Percentiles rank a stretch among this genome's conserved stretches.
Conservation (phyloP, 1,139 yeast species). For the Pichia sp. region DNA sequence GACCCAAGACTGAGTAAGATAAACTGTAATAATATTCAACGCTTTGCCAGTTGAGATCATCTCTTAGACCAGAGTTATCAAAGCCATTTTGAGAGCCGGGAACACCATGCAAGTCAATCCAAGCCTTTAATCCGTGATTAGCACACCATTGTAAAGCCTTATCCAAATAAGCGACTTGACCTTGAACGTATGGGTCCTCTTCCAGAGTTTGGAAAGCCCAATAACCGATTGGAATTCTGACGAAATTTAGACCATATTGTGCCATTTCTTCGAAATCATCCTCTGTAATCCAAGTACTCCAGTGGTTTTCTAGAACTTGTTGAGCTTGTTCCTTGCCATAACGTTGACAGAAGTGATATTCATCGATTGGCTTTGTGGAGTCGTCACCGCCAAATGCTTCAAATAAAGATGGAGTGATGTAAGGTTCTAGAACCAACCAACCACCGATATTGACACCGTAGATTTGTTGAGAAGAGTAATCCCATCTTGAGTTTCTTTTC, state of each 20-base stretch:
- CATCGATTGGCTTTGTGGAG: slow-evolving; percentile 44
- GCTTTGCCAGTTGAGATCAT: slow-evolving; percentile 49
- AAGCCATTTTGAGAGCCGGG: slow-evolving; percentile 98
- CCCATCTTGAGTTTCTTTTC: slow-evolving; percentile 25
- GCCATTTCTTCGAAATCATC: slow-evolving; percentile 44
- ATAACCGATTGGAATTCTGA: slow-evolving; percentile 60
- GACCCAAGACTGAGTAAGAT: slow-evolving; percentile 38
- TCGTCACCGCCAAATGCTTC: slow-evolving; percentile 31
- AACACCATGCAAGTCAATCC: slow-evolving; percentile 94
- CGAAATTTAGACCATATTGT: slow-evolving; percentile 48
- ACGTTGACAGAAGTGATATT: slow-evolving; percentile 42
- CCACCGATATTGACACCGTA: slow-evolving; percentile 58
- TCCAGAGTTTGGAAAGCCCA: slow-evolving; percentile 51
- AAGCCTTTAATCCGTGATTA: slow-evolving; percentile 56
- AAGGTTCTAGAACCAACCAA: slow-evolving; percentile 62
- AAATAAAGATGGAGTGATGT: slow-evolving; percentile 55
- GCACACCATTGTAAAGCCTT: slow-evolving; percentile 73
- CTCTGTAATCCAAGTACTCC: slow-evolving; percentile 49
- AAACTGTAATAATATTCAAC: slow-evolving; percentile 40
- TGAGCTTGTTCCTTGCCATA: slow-evolving; percentile 42
- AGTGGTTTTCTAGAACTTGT: slow-evolving; percentile 40
- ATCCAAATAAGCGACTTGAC: slow-evolving; percentile 48
- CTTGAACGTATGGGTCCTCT: slow-evolving; percentile 52
- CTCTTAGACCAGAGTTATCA: slow-evolving; percentile 89
- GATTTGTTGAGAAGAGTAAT: slow-evolving; percentile 21